Conservation (phyloP, 2,329 filamentous ascomycete genomes). For the Thielaviopsis punctulata region DNA sequence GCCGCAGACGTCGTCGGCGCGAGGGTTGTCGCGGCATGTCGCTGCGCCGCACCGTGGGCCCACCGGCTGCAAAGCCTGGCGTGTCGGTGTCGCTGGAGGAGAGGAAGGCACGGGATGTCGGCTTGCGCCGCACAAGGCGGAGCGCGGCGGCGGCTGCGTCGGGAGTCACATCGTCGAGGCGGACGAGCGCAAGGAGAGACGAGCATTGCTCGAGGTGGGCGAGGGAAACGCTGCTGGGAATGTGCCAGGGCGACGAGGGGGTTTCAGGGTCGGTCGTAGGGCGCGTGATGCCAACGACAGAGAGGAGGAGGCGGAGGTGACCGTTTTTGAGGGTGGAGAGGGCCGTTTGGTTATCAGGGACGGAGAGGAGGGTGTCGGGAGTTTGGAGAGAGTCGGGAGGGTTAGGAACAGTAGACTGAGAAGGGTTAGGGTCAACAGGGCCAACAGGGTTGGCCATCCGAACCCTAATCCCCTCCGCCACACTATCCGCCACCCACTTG, state of each 20-base stretch:
- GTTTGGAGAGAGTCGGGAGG: constrained; percentile 17
- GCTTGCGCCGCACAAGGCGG: constrained; percentile 37
- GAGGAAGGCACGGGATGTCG: constrained; percentile 37
- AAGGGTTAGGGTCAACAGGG: not conserved
- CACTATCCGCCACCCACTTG: constrained; percentile 62
- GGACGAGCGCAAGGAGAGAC: constrained; percentile 47
- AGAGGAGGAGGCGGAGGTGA: constrained; percentile 71
- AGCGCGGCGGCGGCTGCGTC: constrained; percentile 57
- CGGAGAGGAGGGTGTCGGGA: constrained; percentile 29
- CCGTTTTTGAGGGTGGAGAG: constrained; percentile 77
- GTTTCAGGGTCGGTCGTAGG: constrained; percentile 40
- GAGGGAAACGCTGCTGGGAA: constrained; percentile 49
- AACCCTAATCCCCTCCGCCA: constrained; percentile 53
- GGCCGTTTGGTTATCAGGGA: constrained; percentile 48
- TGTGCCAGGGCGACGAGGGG: constrained; percentile 58
- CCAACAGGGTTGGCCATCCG: constrained; percentile 31
- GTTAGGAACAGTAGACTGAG: not conserved
- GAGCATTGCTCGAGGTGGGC: constrained; percentile 42
- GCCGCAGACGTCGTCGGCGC: constrained; percentile 22
- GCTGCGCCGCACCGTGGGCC: constrained; percentile 39
- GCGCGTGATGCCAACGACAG: constrained; percentile 51
- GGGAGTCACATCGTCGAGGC: constrained; percentile 61
- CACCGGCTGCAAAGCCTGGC: constrained; percentile 51
- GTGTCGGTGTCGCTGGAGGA: constrained; percentile 41
- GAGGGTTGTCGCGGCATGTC: constrained; percentile 27